These are phyloP conservation scores for Penicillium sp. DNA, from an alignment of 2,329 filamentous ascomycete species.

Conservation along the genomic window DNA sequence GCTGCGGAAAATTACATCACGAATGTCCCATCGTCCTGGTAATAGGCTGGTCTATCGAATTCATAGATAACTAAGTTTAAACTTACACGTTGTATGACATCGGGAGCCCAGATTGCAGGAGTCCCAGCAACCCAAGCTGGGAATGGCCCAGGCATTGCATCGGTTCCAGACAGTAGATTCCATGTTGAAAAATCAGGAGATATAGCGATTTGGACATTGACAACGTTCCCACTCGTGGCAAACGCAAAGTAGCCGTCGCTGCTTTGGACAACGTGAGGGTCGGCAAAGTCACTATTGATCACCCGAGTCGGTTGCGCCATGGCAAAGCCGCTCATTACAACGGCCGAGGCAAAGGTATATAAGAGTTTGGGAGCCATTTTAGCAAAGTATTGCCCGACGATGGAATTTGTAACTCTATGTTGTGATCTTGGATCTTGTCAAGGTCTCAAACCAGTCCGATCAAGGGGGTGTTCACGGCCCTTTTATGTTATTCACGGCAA, in stretches of 20 bases:
- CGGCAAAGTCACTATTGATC: conserved; percentile 37
- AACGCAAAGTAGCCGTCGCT: conserved; percentile 62
- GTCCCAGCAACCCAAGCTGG: neutral
- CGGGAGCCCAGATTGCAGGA: conserved; percentile 1
- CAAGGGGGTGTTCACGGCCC: neutral
- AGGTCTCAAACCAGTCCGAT: neutral
- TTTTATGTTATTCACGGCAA: neutral
- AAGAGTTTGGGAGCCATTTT: neutral
- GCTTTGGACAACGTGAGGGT: conserved; percentile 59
- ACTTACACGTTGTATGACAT: conserved; percentile 3
- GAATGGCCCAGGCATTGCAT: conserved; percentile 1
- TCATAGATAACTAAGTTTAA: neutral
- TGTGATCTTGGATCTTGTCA: neutral
- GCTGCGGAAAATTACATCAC: conserved; percentile 4
- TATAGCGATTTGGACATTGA: conserved; percentile 60
- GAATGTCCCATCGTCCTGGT: neutral
- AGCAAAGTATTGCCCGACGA: neutral
- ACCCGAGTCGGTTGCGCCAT: neutral
- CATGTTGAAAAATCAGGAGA: conserved; percentile 49
- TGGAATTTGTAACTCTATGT: neutral
- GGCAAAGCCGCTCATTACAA: neutral
- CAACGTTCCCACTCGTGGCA: conserved; percentile 56
- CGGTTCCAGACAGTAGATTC: neutral
- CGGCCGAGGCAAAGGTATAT: neutral
- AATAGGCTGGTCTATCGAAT: too few relatives aligned